Percentiles rank a stretch among this genome's conserved stretches.
phyloP scores from a whole-genome alignment of 2,329 filamentous ascomycete genomes.

The Hypoxylon sp. region DNA sequence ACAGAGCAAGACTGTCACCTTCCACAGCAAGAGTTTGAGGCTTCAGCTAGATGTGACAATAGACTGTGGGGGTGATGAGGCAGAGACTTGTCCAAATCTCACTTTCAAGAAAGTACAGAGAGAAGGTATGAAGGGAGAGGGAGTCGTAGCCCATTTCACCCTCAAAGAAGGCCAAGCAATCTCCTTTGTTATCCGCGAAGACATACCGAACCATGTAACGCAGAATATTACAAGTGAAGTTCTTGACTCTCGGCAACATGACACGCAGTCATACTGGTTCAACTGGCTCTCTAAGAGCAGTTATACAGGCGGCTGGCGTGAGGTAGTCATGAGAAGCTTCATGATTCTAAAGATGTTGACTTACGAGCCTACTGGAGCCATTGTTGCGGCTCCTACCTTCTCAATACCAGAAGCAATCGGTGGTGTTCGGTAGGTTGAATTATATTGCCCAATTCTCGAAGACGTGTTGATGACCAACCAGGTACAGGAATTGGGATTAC shows the following conservation, averaged over 20 bases:
- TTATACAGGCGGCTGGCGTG: conserved; percentile 79
- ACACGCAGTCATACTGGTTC: conserved; percentile 79
- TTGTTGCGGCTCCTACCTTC: conserved; percentile 81
- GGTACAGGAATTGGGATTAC: conserved; percentile 74
- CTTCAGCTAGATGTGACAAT: conserved; percentile 77
- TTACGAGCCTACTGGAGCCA: conserved; percentile 82
- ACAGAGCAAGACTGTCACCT: conserved; percentile 72
- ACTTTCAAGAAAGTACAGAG: conserved; percentile 67
- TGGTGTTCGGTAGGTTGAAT: conserved; percentile 61
- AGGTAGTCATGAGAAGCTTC: conserved; percentile 77
- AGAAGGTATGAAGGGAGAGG: conserved; percentile 69
- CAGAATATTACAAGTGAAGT: conserved; percentile 69
- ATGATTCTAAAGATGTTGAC: conserved; percentile 83
- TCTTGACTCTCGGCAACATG: conserved; percentile 73
- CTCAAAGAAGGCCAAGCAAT: conserved; percentile 76
- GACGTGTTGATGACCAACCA: conserved; percentile 26
- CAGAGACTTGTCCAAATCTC: conserved; percentile 64
- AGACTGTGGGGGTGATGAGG: conserved; percentile 67
- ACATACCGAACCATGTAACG: conserved; percentile 69
- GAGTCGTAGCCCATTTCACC: conserved; percentile 70
- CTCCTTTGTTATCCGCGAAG: conserved; percentile 76
- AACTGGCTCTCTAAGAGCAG: conserved; percentile 78
- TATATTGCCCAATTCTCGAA: not conserved
- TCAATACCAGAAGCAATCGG: conserved; percentile 82
- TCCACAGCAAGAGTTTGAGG: conserved; percentile 69